Evolutionary conservation across 345 rosid genomes (phyloP), one percentile per base, ranked within the genome.

Genomic region (Luvunga scandens): DNA sequence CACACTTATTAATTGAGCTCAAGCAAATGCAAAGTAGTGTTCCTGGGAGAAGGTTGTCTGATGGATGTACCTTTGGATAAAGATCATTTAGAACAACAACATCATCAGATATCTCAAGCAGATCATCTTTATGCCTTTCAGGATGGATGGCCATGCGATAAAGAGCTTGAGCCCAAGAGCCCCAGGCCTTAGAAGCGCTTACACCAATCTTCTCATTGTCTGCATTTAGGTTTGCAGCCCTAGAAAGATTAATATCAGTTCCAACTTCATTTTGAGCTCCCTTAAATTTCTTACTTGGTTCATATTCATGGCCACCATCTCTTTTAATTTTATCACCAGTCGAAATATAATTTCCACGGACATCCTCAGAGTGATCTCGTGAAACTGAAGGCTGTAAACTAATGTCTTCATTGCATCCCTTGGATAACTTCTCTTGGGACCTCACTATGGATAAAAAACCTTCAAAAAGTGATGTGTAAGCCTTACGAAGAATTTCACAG

Each of bases 111-210:
- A 81, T 84, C 83, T 96, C 97, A 83, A 94, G 81, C 81, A 90
- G 79, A 39, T 78, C 78, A 78, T 87, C 86, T 80, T 86, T 82
- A 53, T 90, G 92, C 78, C 34, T 87, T 81, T 90, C 97, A 36
- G 99, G 99, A 74, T 88, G 86, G 91, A 89, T 85, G 33, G 98
- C 94, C 25, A 89, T 88, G 55, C 39, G 69, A 86, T 90, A 85
- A 77, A 96, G 98, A 60, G 95, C 88, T 76, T 90, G 93, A 76
- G 93, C 89, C 97, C 97, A 94, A 5, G 95, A 86, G 77, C 88
- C 83, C 97, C 97, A 91, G 5, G 76, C 75, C 76, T 88, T 93
- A 33, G 82, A 55, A 25, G 27, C 24, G 75, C 66, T 81, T 69
- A 72, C 82, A 34, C 66, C 77, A 68, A 74, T 75, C 76, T 81